Evolutionary conservation across 1,284 basidiomycete species (phyloP).

Genomic region (Sporisorium exsertum): DNA sequence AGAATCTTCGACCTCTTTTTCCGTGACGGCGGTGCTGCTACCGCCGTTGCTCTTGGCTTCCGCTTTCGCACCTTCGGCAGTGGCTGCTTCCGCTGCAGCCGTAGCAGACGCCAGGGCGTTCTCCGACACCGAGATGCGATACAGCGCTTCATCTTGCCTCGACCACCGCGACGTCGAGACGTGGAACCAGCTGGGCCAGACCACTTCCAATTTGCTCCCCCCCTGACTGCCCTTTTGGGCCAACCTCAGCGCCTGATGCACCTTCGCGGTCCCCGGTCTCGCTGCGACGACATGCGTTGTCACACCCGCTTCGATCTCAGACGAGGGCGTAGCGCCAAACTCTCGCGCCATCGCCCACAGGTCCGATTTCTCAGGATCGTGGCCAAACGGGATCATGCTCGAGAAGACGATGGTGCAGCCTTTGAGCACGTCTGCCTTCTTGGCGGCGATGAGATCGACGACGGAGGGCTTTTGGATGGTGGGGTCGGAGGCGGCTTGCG

Average conservation of each 20-base stretch:
- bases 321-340: slow-evolving; percentile 86
- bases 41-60: not conserved
- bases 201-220: slow-evolving; percentile 76
- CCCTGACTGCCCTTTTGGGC: slow-evolving; percentile 69
- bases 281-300: slow-evolving; percentile 89
- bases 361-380: slow-evolving; percentile 80
- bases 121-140: slow-evolving; percentile 71
- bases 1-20: not conserved
- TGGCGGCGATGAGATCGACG: slow-evolving; percentile 83
- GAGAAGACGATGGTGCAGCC: slow-evolving; percentile 89
- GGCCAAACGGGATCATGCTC: slow-evolving; percentile 88
- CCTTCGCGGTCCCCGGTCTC: slow-evolving; percentile 82
- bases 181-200: slow-evolving; percentile 88
- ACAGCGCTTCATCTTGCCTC: slow-evolving; percentile 78
- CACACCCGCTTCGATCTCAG: slow-evolving; percentile 76
- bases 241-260: slow-evolving; percentile 76
- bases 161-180: slow-evolving; percentile 85
- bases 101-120: slow-evolving; percentile 13
- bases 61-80: not conserved
- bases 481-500: not conserved
- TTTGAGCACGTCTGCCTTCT: slow-evolving; percentile 80
- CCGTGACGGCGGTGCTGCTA: not conserved
- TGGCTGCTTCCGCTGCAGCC: not conserved
- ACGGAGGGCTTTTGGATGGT: slow-evolving; percentile 22
- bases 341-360: slow-evolving; percentile 87